These are phyloP conservation scores for Hymenoscyphus fraxineus DNA, from an alignment of 2,329 filamentous ascomycete genomes.

Conservation along the genomic window DNA sequence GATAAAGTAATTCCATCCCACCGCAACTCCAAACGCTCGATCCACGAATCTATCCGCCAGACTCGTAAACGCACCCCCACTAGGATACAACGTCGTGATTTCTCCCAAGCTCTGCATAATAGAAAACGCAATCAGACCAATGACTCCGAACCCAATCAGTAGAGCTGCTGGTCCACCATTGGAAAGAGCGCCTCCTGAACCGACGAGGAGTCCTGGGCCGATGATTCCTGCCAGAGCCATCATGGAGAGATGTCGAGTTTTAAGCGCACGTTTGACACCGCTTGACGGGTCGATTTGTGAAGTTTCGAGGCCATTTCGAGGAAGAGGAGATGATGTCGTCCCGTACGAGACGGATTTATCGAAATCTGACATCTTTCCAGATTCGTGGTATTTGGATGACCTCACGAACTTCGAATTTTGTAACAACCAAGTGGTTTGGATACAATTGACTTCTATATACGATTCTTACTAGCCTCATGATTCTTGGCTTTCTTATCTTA, in stretches of 20 bases:
- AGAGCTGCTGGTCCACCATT: conserved; percentile 68
- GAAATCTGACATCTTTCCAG: conserved; percentile 3
- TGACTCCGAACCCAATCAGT: conserved; percentile 68
- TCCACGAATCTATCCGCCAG: conserved; percentile 69
- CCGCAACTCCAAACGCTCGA: conserved; percentile 62
- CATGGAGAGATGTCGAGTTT: conserved; percentile 64
- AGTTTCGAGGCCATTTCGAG: neutral
- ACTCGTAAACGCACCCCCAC: conserved; percentile 66
- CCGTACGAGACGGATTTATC: neutral
- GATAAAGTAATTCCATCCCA: conserved; percentile 46
- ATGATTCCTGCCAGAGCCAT: conserved; percentile 44
- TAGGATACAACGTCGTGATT: conserved; percentile 69
- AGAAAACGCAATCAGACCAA: conserved; percentile 62
- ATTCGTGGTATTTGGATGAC: neutral
- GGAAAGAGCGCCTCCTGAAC: conserved; percentile 64
- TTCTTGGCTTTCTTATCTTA: neutral
- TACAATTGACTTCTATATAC: neutral
- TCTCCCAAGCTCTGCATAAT: conserved; percentile 66
- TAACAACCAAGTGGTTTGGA: neutral
- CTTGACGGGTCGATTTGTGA: conserved; percentile 49
- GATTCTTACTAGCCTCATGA: neutral
- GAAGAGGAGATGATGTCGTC: neutral
- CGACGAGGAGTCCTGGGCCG: conserved; percentile 69
- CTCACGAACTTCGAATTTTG: neutral
- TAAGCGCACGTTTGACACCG: conserved; percentile 65